Evolutionary conservation across 2,329 filamentous ascomycete species (phyloP).

Genomic region (Tolypocladium ophioglossoides): DNA sequence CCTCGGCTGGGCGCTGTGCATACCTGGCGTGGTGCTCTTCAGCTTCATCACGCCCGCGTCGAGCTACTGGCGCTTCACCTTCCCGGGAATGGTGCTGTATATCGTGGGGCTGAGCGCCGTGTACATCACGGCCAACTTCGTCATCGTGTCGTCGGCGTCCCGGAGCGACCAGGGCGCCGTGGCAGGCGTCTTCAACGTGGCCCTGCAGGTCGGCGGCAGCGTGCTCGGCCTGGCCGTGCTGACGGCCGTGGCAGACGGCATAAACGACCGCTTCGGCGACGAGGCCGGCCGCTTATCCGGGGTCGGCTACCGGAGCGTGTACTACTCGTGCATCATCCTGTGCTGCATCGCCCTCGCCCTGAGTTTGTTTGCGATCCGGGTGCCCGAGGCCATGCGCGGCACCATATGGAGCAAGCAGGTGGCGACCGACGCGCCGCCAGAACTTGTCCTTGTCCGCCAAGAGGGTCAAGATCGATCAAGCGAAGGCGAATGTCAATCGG

Average conservation of each 20-base stretch:
- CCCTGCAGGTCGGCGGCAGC: slow-evolving; percentile 1
- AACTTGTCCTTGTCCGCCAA: background rate
- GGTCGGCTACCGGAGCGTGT: slow-evolving; percentile 1
- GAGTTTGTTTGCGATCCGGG: background rate
- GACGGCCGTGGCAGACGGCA: slow-evolving; percentile 1
- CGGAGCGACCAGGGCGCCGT: slow-evolving; percentile 1
- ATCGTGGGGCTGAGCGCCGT: background rate
- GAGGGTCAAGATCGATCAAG: background rate
- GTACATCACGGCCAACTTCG: slow-evolving; percentile 1
- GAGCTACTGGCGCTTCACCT: slow-evolving; percentile 1
- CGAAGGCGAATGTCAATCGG: too few species aligned
- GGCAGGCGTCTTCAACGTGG: slow-evolving; percentile 1
- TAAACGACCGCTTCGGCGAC: background rate
- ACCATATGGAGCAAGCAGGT: background rate
- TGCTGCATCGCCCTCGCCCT: background rate
- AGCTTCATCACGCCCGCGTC: background rate
- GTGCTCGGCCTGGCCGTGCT: background rate
- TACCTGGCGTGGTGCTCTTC: slow-evolving; percentile 2
- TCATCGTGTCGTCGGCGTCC: background rate
- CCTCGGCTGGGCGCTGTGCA: slow-evolving; percentile 1
- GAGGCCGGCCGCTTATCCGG: background rate
- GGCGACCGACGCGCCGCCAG: background rate
- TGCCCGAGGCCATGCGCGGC: slow-evolving; percentile 1
- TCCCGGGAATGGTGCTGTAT: background rate
- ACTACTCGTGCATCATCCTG: slow-evolving; percentile 1